Evolutionary conservation across 78 protist species (phyloP), one percentile per base, ranked within the genome.

Genomic region (Isochrysis galbana): DNA sequence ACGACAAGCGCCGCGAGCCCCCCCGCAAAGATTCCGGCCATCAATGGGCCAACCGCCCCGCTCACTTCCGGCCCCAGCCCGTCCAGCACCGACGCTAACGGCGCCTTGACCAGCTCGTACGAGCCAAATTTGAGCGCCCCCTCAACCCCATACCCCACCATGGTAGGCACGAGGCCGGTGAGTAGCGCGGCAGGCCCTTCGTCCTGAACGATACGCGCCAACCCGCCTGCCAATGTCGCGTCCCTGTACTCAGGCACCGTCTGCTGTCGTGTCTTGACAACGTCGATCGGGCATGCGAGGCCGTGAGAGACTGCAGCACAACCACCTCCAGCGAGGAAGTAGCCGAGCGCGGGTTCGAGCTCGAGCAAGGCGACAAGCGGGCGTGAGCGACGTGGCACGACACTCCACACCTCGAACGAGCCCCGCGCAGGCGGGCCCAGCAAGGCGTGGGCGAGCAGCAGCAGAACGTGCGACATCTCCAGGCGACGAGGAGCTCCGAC

Each of bases 71-170:
- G 5, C 23, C 36, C 77, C 23, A 67, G 77, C 77, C 22, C 23
- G 77, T 3, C 22, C 2, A 0, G 61, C 61, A 51, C 29, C 61
- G 61, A 7, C 25, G 82, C 36, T 36, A 72, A n/a, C 17, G 17
- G 82, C 82, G 82, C 32, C 82, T 78, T 78, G 86, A 0, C 0
- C 48, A 0, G 48, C 86, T 78, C 86, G 86, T 78, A 78, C 3
- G 14, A 0, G 86, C 86, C 86, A 23, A 78, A 78, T 46, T 78
- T 78, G 48, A 78, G 86, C 48, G 86, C 86, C n/a, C 86, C 86
- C 47, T 78, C 86, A 14, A 41, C 21, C 36, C 86, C 86, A n/a
- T 78, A 78, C 47, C 86, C 86, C 38, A 78, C 23, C 11, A 0
- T 0, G 36, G 86, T 78, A 14, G 86, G 86, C 86, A 4, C 48